phyloP scores from a whole-genome alignment of 2,329 filamentous ascomycete species.

The Aspergillus eucalypticola region DNA sequence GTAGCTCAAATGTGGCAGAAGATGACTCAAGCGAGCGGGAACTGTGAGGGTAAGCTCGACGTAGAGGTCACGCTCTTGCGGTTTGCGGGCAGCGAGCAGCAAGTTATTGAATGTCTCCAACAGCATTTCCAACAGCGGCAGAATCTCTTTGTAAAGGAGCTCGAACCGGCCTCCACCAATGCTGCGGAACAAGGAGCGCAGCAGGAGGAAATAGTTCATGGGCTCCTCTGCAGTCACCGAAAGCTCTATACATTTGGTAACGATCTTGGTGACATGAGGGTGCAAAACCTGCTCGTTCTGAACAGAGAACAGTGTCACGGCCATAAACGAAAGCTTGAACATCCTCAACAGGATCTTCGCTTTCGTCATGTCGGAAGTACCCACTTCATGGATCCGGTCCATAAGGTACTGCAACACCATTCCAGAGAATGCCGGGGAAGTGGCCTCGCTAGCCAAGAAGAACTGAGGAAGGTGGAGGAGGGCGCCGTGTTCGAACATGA shows the following conservation, averaged over 20 bases:
- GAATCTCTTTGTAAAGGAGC: slow-evolving; percentile 95
- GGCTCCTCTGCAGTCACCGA: slow-evolving; percentile 95
- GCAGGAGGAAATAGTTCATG: slow-evolving; percentile 95
- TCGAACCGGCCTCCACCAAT: slow-evolving; percentile 98
- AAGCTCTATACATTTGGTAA: slow-evolving; percentile 94
- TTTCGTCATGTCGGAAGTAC: slow-evolving; percentile 85
- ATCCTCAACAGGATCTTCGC: slow-evolving; percentile 89
- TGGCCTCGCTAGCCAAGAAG: slow-evolving; percentile 97
- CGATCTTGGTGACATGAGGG: slow-evolving; percentile 94
- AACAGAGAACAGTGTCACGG: slow-evolving; percentile 88
- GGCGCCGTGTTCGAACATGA: slow-evolving; percentile 95
- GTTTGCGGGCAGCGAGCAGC: slow-evolving; percentile 84
- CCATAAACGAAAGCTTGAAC: slow-evolving; percentile 99
- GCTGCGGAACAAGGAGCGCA: slow-evolving; percentile 89
- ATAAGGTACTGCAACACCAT: slow-evolving; percentile 98
- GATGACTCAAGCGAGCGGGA: slow-evolving; percentile 87
- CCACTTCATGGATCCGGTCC: slow-evolving; percentile 93
- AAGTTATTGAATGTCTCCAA: slow-evolving; percentile 96
- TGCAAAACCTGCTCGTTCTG: slow-evolving; percentile 96
- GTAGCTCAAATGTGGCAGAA: slow-evolving; percentile 92
- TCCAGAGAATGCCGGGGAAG: slow-evolving; percentile 93
- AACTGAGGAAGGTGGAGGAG: slow-evolving; percentile 96
- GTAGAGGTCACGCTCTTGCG: slow-evolving; percentile 88
- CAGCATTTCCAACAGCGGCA: slow-evolving; percentile 95
- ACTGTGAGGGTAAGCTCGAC: slow-evolving; percentile 97